Percentiles rank a stretch among this genome's conserved stretches.
Conservation (phyloP, 176 grass and related monocot species). For the Carex littledalei region DNA sequence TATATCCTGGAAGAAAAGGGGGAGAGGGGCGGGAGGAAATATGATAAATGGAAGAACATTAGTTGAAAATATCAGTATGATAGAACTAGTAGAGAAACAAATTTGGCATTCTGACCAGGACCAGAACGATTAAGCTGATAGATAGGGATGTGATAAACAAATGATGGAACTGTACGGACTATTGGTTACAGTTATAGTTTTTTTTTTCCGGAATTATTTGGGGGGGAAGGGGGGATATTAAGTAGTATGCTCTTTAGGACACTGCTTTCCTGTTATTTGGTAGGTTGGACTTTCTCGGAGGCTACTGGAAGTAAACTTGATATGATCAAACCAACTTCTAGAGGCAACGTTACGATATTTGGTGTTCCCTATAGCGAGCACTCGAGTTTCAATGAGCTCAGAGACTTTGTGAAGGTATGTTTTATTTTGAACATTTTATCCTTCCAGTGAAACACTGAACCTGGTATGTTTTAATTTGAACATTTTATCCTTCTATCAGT, state of each 20-base stretch:
- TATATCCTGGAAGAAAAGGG: neutral
- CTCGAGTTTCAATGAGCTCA: conserved; percentile 67
- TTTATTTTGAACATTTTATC: neutral
- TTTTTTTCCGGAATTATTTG: neutral
- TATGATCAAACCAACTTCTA: conserved; percentile 68
- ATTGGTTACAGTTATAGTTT: neutral
- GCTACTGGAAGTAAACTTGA: conserved; percentile 55
- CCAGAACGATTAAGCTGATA: neutral
- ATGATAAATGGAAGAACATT: neutral
- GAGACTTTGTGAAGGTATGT: conserved; percentile 62
- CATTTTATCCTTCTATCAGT: neutral
- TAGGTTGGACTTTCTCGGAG: conserved; percentile 68
- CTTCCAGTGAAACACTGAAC: too few relatives aligned
- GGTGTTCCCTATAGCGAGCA: conserved; percentile 83
- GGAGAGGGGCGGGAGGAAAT: neutral
- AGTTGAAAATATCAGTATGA: neutral
- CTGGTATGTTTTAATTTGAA: neutral
- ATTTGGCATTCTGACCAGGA: neutral
- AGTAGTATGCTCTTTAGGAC: neutral
- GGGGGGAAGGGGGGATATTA: too few relatives aligned
- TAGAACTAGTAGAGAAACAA: neutral
- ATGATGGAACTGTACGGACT: conserved; percentile 4
- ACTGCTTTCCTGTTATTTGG: conserved; percentile 8
- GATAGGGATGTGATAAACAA: neutral
- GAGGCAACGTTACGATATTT: conserved; percentile 51